Percentiles rank a stretch among this genome's conserved stretches.
Conservation (phyloP, 805 yeast genomes). For the Saccharomycopsis schoenii region DNA sequence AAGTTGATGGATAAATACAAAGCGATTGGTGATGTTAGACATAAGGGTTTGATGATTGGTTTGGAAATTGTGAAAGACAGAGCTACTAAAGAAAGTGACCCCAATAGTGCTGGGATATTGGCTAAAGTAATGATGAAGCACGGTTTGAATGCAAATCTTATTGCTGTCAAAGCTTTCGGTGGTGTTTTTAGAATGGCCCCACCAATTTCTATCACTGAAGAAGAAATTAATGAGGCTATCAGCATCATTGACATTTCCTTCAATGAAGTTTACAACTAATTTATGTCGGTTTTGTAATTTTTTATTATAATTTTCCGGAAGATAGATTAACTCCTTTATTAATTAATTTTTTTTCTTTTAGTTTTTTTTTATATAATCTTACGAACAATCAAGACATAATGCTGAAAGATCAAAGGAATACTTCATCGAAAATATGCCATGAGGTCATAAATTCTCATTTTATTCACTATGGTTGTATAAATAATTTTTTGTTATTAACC, state of each 20-base stretch:
- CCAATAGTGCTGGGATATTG: constrained; percentile 12
- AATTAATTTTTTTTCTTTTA: too few relatives aligned
- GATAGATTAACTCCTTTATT: too few relatives aligned
- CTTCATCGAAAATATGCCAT: too few relatives aligned
- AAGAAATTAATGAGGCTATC: constrained; percentile 20
- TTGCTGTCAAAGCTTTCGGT: constrained; percentile 22
- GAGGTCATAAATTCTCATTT: too few relatives aligned
- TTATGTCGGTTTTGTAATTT: background rate
- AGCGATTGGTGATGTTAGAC: constrained; percentile 21
- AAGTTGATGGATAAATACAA: constrained; percentile 12
- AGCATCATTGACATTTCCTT: constrained; percentile 19
- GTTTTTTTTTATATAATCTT: too few relatives aligned
- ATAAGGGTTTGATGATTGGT: constrained; percentile 21
- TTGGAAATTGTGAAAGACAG: constrained; percentile 20
- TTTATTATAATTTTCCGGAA: background rate
- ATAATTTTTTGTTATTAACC: too few relatives aligned
- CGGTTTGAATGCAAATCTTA: constrained; percentile 24
- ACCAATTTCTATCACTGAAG: constrained; percentile 22
- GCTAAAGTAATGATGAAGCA: constrained; percentile 19
- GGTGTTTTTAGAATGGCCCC: constrained; percentile 24
- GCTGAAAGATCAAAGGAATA: too few relatives aligned
- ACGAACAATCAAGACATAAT: too few relatives aligned
- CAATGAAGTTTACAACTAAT: constrained; percentile 7
- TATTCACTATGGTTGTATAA: too few relatives aligned
- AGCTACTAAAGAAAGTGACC: constrained; percentile 19